Evolutionary conservation across 495 filamentous ascomycete genomes (phyloP).

Genomic region (Aspergillus hancockii): DNA sequence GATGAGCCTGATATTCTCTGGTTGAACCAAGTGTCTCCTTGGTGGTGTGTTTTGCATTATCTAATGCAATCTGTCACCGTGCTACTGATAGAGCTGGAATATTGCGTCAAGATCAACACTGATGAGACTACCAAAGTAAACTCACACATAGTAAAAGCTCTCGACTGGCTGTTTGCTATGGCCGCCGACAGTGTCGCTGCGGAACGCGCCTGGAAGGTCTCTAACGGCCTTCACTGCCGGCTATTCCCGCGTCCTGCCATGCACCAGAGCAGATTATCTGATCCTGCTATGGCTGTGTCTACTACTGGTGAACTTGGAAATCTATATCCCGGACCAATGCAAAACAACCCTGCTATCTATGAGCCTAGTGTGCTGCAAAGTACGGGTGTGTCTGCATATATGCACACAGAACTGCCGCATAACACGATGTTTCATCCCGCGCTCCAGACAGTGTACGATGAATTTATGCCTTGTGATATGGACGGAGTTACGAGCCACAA

Average conservation of each 20-base stretch:
- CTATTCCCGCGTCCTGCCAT: not conserved
- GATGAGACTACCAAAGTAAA: not conserved
- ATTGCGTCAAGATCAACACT: not conserved
- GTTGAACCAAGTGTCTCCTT: slow-evolving; percentile 50
- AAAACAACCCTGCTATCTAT: not conserved
- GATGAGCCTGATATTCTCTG: slow-evolving; percentile 27
- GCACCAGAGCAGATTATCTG: not conserved
- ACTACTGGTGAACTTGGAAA: not conserved
- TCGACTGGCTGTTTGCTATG: not conserved
- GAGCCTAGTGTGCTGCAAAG: not conserved
- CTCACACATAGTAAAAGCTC: not conserved
- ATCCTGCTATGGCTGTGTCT: not conserved
- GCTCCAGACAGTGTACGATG: not conserved
- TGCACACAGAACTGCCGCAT: not conserved
- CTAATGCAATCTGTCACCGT: slow-evolving; percentile 56
- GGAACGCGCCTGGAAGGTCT: not conserved
- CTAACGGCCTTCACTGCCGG: not conserved
- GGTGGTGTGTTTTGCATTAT: slow-evolving; percentile 61
- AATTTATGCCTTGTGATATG: not conserved
- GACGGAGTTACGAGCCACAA: too few species aligned
- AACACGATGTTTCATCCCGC: not conserved
- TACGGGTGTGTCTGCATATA: not conserved
- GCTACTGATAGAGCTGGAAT: slow-evolving; percentile 50
- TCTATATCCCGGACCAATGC: not conserved
- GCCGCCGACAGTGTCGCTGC: not conserved